Evolutionary conservation across 495 filamentous ascomycete genomes (phyloP).

Genomic region (Penicillium odoratum): DNA sequence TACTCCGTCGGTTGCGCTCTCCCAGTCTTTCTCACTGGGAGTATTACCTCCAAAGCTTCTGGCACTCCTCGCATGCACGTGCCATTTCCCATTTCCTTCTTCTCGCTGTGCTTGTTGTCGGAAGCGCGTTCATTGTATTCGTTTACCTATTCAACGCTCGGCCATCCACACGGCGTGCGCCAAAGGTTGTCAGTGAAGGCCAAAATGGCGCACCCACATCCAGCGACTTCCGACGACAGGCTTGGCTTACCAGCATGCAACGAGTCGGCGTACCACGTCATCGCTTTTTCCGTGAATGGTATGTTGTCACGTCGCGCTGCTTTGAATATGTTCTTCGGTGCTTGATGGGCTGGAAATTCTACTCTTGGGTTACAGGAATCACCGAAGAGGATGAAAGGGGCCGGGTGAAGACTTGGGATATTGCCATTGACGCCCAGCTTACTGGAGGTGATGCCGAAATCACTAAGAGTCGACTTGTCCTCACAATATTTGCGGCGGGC

Average conservation of each 20-base stretch:
- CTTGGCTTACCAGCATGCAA: conserved; percentile 94
- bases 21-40: conserved; percentile 29
- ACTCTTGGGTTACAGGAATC: conserved; percentile 73
- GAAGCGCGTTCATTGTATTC: conserved; percentile 65
- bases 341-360: conserved; percentile 70
- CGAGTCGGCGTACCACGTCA: conserved; percentile 92
- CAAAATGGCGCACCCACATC: conserved; percentile 70
- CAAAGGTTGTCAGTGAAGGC: conserved; percentile 23
- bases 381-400: conserved; percentile 85
- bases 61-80: conserved; percentile 42
- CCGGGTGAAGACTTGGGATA: conserved; percentile 89
- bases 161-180: conserved; percentile 31
- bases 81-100: conserved; percentile 50
- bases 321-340: conserved; percentile 80
- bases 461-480: conserved; percentile 78
- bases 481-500: conserved; percentile 85
- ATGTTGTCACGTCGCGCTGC: conserved; percentile 75
- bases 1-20: conserved; percentile 39
- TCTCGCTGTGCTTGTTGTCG: conserved; percentile 63
- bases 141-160: conserved; percentile 65
- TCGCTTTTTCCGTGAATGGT: conserved; percentile 79
- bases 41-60: conserved; percentile 30
- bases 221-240: conserved; percentile 80
- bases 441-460: conserved; percentile 92
- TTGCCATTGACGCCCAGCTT: conserved; percentile 91